These are phyloP conservation scores for Trichosporon ovoides DNA, from an alignment of 1,284 basidiomycete genomes.

Conservation along the genomic window DNA sequence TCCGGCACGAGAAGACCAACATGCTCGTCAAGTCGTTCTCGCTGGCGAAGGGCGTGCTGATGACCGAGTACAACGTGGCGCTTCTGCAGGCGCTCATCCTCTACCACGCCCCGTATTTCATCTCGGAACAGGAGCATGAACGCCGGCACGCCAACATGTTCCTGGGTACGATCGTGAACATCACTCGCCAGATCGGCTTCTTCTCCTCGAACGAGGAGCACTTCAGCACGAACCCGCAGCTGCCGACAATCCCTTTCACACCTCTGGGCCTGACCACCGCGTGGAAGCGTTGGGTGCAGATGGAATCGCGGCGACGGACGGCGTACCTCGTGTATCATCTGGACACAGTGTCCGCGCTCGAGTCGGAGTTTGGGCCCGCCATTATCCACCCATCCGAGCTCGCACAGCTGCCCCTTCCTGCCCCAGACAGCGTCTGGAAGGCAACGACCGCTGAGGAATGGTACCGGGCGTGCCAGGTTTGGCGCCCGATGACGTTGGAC, in stretches of 20 bases:
- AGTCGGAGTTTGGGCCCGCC: conserved; percentile 43
- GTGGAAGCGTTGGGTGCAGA: conserved; percentile 50
- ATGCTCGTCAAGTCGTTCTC: conserved; percentile 51
- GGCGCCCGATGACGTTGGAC: conserved; percentile 42
- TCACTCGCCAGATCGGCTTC: conserved; percentile 49
- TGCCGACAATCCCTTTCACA: conserved; percentile 32
- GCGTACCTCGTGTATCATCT: conserved; percentile 50
- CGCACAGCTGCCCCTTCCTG: conserved; percentile 47
- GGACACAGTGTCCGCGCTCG: conserved; percentile 50
- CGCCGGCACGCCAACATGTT: conserved; percentile 46
- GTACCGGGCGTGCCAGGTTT: conserved; percentile 37
- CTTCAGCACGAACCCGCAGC: conserved; percentile 24
- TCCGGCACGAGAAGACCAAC: conserved; percentile 49
- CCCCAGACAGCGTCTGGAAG: conserved; percentile 49
- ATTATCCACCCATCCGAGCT: conserved; percentile 45
- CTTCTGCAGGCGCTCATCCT: conserved; percentile 49
- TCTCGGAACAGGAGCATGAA: conserved; percentile 45
- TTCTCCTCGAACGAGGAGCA: conserved; percentile 44
- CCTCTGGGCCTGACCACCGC: conserved; percentile 39
- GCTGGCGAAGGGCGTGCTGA: conserved; percentile 42
- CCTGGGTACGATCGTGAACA: conserved; percentile 48
- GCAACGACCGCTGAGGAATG: conserved; percentile 46
- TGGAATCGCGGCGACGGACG: conserved; percentile 48
- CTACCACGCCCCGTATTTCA: conserved; percentile 49
- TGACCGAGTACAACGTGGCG: conserved; percentile 49